A percentile compares a stretch with the other conserved stretches of the same genome.
phyloP scores from a whole-genome alignment of 192 early-diverging fungal genomes.

The Coemansia sp. region DNA sequence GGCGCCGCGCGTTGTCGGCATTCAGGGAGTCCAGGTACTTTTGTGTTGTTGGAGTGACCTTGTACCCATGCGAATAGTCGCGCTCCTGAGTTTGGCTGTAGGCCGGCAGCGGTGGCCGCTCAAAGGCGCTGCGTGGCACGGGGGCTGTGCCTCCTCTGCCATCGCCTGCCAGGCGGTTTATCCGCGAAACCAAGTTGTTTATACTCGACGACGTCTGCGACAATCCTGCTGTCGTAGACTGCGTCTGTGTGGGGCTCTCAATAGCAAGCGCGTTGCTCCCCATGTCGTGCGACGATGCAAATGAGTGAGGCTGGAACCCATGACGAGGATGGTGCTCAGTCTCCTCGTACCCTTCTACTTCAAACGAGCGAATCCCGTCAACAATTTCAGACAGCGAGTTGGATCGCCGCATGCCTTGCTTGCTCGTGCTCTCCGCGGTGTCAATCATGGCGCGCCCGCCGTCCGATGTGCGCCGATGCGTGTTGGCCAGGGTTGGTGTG shows the following conservation, averaged over 20 bases:
- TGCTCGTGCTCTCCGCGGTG: not conserved
- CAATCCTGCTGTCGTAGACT: not conserved
- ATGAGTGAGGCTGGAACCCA: slow-evolving; percentile 10
- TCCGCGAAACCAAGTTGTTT: slow-evolving; percentile 31
- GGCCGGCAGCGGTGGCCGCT: slow-evolving; percentile 29
- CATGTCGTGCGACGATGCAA: slow-evolving; percentile 9
- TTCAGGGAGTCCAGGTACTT: slow-evolving; percentile 47
- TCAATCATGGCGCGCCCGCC: not conserved
- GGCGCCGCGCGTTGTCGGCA: slow-evolving; percentile 2
- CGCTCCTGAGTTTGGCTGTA: slow-evolving; percentile 1
- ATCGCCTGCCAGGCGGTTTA: slow-evolving; percentile 31
- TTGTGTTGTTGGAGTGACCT: slow-evolving; percentile 48
- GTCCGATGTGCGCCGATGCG: not conserved
- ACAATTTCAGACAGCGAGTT: slow-evolving; percentile 51
- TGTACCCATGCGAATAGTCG: slow-evolving; percentile 1
- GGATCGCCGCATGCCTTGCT: slow-evolving; percentile 24
- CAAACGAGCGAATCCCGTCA: slow-evolving; percentile 43
- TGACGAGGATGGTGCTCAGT: slow-evolving; percentile 22
- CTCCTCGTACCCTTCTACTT: slow-evolving; percentile 51
- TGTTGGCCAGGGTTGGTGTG: slow-evolving; percentile 18
- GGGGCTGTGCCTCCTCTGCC: not conserved
- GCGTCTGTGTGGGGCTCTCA: slow-evolving; percentile 1
- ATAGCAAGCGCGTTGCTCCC: not conserved
- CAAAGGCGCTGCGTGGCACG: slow-evolving; percentile 8
- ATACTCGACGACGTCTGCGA: slow-evolving; percentile 19